phyloP scores from a whole-genome alignment of 305 asterid species.

The Fraxinus angustifolia region DNA sequence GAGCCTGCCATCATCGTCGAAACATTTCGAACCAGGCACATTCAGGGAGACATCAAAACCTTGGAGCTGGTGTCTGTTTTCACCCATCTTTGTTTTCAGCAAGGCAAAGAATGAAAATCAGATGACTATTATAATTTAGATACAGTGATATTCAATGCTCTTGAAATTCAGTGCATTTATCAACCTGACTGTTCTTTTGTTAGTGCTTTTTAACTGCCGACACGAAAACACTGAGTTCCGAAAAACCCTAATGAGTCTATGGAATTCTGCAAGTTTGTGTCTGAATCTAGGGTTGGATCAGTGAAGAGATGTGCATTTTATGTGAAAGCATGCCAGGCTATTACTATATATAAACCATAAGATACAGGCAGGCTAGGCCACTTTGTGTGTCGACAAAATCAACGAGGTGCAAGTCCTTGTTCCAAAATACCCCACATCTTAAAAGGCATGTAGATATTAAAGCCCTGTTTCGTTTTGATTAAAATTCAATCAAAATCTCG shows the following conservation, averaged over 20 bases:
- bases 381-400: neutral
- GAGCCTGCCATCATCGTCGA: neutral
- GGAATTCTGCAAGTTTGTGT: neutral
- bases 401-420: neutral
- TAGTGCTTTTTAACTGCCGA: neutral
- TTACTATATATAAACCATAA: neutral
- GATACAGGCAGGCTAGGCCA: neutral
- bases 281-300: neutral
- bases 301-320: neutral
- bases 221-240: neutral
- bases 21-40: neutral
- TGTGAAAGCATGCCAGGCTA: neutral
- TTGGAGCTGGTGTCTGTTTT: neutral
- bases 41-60: neutral
- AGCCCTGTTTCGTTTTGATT: too few species aligned
- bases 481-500: too few species aligned
- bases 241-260: neutral
- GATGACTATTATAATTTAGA: neutral
- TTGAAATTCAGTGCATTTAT: neutral
- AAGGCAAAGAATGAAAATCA: neutral
- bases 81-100: neutral
- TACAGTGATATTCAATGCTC: neutral
- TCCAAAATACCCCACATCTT: neutral
- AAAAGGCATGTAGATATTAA: neutral
- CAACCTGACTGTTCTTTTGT: neutral